Conservation (phyloP, 2,329 filamentous ascomycete genomes). For the Colletotrichum caudatum region DNA sequence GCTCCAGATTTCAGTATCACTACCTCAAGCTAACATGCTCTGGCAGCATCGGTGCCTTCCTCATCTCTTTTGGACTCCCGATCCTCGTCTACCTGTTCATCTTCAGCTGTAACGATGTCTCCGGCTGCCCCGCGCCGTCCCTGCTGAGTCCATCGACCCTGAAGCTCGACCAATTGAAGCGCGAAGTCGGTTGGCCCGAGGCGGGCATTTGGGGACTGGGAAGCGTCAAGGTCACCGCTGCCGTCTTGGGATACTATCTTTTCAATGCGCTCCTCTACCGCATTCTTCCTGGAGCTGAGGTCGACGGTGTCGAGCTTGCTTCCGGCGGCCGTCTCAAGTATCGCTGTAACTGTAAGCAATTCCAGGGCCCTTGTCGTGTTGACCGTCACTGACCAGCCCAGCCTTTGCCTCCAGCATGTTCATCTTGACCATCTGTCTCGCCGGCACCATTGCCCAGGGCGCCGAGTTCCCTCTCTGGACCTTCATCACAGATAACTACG, state of each 20-base stretch:
- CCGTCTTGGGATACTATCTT: slow-evolving; percentile 81
- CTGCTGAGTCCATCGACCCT: slow-evolving; percentile 79
- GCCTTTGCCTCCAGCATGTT: slow-evolving; percentile 81
- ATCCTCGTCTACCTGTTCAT: slow-evolving; percentile 81
- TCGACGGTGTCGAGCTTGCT: slow-evolving; percentile 76
- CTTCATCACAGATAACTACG: slow-evolving; percentile 91
- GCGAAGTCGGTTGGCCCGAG: slow-evolving; percentile 83
- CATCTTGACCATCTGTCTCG: slow-evolving; percentile 77
- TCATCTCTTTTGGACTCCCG: slow-evolving; percentile 84
- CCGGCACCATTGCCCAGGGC: slow-evolving; percentile 81
- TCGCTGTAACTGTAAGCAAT: slow-evolving; percentile 76
- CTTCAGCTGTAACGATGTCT: slow-evolving; percentile 92
- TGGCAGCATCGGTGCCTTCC: slow-evolving; percentile 74
- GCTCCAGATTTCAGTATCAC: not conserved
- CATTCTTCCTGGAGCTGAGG: slow-evolving; percentile 79
- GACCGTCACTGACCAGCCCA: slow-evolving; percentile 50
- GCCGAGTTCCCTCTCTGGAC: slow-evolving; percentile 90
- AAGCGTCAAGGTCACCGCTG: slow-evolving; percentile 76
- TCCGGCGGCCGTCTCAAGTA: slow-evolving; percentile 84
- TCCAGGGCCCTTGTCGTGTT: not conserved
- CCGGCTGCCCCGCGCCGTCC: slow-evolving; percentile 89
- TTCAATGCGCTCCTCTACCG: slow-evolving; percentile 81
- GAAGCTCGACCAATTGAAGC: slow-evolving; percentile 78
- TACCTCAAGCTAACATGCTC: not conserved
- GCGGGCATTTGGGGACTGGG: slow-evolving; percentile 77